phyloP scores from a whole-genome alignment of 805 yeast species.

The Cyberlindnera xishuangbannaensis region DNA sequence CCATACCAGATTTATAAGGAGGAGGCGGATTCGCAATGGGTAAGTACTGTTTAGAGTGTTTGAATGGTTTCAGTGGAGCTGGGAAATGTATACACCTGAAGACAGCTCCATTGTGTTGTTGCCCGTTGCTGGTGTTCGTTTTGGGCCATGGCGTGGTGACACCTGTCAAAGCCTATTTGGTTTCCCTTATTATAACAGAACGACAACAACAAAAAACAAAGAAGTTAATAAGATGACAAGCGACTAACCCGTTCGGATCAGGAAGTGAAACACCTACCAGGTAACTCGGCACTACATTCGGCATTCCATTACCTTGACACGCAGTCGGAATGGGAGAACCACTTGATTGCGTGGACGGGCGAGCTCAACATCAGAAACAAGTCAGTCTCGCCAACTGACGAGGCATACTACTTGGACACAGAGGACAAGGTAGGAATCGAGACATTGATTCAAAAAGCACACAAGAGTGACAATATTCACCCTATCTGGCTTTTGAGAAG shows the following conservation, averaged over 20 bases:
- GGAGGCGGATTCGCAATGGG: constrained; percentile 28
- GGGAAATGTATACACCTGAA: too few species aligned
- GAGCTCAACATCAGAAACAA: constrained; percentile 42
- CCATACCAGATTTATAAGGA: constrained; percentile 54
- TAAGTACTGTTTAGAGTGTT: too few species aligned
- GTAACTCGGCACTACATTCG: constrained; percentile 80
- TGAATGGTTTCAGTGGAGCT: too few species aligned
- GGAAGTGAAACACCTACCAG: constrained; percentile 55
- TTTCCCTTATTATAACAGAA: too few species aligned
- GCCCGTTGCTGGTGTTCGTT: too few species aligned
- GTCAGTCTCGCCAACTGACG: constrained; percentile 30
- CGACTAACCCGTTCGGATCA: too few species aligned
- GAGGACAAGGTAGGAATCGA: constrained; percentile 51
- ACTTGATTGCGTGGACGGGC: constrained; percentile 93
- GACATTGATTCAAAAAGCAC: constrained; percentile 37
- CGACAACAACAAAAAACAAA: constrained; percentile 1
- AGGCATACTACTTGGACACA: constrained; percentile 55
- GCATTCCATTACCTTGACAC: constrained; percentile 59
- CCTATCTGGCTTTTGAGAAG: constrained; percentile 86
- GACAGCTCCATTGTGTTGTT: too few species aligned
- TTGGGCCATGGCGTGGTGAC: too few species aligned
- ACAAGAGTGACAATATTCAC: constrained; percentile 50
- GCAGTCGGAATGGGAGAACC: constrained; percentile 79
- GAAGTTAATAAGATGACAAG: too few species aligned
- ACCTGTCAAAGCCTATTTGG: too few species aligned